phyloP scores from a whole-genome alignment of 371 early-diverging fungal species.

The Mortierella sp. region DNA sequence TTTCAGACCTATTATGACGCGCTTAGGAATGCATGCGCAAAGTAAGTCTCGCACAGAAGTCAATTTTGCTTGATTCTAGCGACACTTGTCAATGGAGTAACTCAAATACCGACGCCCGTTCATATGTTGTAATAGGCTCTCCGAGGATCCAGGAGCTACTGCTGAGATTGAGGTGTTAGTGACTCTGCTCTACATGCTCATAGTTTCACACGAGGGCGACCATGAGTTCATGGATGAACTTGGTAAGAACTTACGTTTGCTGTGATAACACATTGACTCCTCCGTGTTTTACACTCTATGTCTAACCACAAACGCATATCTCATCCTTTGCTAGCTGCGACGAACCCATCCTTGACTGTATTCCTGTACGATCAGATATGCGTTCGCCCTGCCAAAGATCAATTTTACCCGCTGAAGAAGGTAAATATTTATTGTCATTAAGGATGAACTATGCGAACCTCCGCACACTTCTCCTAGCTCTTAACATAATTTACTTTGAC shows the following conservation, averaged over 20 bases:
- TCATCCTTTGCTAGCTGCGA: constrained; percentile 42
- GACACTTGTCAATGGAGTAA: neutral
- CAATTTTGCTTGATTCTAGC: neutral
- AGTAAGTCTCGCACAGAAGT: constrained; percentile 20
- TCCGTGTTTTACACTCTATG: too few relatives aligned
- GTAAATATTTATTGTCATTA: constrained; percentile 50
- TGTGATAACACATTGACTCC: neutral
- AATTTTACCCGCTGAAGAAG: constrained; percentile 87
- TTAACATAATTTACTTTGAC: neutral
- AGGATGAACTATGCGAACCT: neutral
- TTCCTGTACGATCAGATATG: constrained; percentile 76
- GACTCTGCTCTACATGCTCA: constrained; percentile 52
- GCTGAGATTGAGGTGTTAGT: constrained; percentile 43
- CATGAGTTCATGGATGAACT: constrained; percentile 45
- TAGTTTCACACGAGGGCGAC: constrained; percentile 50
- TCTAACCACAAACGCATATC: neutral
- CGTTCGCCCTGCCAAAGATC: constrained; percentile 79
- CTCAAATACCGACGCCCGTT: neutral
- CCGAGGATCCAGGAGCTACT: constrained; percentile 33
- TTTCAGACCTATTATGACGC: constrained; percentile 55
- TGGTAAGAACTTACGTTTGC: constrained; percentile 13
- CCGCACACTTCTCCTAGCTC: neutral
- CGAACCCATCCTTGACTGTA: constrained; percentile 67
- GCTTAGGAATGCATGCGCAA: constrained; percentile 48
- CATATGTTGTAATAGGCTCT: constrained; percentile 18